phyloP scores from a whole-genome alignment of 805 yeast genomes.

The Wickerhamomyces bisporus region DNA sequence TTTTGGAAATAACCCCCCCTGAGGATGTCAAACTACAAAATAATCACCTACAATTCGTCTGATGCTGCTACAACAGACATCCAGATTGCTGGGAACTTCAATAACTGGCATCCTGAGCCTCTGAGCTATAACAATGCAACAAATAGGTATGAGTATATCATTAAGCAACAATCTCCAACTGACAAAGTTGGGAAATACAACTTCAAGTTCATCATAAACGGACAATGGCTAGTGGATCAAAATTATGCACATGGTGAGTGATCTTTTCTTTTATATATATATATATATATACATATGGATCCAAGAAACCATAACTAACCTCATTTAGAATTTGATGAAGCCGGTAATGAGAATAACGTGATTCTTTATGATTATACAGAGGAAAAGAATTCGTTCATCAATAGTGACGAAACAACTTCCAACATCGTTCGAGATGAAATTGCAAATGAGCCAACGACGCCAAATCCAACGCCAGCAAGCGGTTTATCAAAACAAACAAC shows the following conservation, averaged over 20 bases:
- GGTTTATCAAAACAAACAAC: not conserved
- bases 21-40: constrained; percentile 2
- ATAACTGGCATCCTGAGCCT: constrained; percentile 25
- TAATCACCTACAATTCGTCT: constrained; percentile 10
- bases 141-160: constrained; percentile 10
- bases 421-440: constrained; percentile 2
- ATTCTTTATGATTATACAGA: constrained; percentile 16
- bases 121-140: constrained; percentile 6
- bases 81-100: constrained; percentile 34
- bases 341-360: constrained; percentile 35
- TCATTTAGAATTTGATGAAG: constrained; percentile 28
- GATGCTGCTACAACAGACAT: constrained; percentile 15
- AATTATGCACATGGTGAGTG: constrained; percentile 18
- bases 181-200: constrained; percentile 18
- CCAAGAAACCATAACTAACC: constrained; percentile 22
- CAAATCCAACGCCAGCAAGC: constrained; percentile 23
- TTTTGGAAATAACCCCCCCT: no score
- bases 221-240: constrained; percentile 17
- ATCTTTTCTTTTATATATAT: constrained; percentile 13
- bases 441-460: constrained; percentile 23
- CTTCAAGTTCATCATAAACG: constrained; percentile 23
- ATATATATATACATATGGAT: no score
- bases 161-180: constrained; percentile 4
- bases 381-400: not conserved
- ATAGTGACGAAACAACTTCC: constrained; percentile 6